phyloP scores from a whole-genome alignment of 164 flowering plant genomes.

The Echeveria elegans region DNA sequence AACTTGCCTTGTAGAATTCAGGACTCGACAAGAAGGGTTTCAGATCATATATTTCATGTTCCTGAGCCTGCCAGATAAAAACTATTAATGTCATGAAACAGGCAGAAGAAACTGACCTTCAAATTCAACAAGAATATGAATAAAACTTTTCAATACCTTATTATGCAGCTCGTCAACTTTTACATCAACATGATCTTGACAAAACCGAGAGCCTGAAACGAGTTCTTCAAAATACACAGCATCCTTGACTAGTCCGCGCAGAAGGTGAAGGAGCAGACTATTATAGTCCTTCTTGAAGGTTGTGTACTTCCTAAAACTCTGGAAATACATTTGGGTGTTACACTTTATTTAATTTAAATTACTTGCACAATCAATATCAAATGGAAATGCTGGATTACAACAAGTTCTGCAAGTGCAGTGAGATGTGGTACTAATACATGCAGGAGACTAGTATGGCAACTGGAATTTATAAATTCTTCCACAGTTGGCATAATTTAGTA shows the following conservation, averaged over 20 bases:
- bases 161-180: conserved; percentile 63
- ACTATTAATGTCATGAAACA: background rate
- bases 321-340: conserved; percentile 19
- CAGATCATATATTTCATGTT: conserved; percentile 64
- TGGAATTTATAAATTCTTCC: no score
- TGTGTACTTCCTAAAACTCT: conserved; percentile 89
- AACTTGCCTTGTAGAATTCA: conserved; percentile 47
- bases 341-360: background rate
- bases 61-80: conserved; percentile 52
- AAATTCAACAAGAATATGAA: background rate
- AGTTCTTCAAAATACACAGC: conserved; percentile 79
- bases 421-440: no score
- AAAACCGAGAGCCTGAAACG: conserved; percentile 48
- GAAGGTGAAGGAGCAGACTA: conserved; percentile 55
- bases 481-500: no score
- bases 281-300: conserved; percentile 92
- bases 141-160: conserved; percentile 46
- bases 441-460: no score
- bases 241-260: conserved; percentile 73
- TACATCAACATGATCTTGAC: conserved; percentile 51
- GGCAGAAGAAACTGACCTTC: background rate
- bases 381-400: no score
- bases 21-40: conserved; percentile 59
- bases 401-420: no score
- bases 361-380: background rate